Evolutionary conservation across 2,329 filamentous ascomycete genomes (phyloP).

Genomic region (Xylariaceae sp.): DNA sequence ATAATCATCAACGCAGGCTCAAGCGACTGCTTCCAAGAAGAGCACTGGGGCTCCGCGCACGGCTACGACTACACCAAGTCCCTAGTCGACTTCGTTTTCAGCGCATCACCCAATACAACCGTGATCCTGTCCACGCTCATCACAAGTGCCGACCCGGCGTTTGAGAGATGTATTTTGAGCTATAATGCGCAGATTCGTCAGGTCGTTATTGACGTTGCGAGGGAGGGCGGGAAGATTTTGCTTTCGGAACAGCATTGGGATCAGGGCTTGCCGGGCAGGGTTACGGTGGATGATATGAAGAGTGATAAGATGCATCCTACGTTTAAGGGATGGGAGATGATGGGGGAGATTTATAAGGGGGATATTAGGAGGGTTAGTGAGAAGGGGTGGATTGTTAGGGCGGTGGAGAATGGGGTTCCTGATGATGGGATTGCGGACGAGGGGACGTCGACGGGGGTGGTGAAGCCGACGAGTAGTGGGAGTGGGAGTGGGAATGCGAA

Average conservation of each 20-base stretch:
- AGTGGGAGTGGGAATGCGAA: not conserved
- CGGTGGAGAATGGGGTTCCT: slow-evolving; percentile 19
- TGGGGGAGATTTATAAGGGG: slow-evolving; percentile 21
- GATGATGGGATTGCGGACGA: slow-evolving; percentile 19
- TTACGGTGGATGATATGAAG: slow-evolving; percentile 20
- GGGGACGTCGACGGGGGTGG: not conserved
- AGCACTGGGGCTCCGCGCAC: slow-evolving; percentile 25
- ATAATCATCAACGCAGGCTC: slow-evolving; percentile 29
- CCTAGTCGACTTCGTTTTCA: slow-evolving; percentile 27
- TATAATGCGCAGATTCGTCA: slow-evolving; percentile 31
- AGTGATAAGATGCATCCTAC: slow-evolving; percentile 23
- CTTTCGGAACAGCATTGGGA: slow-evolving; percentile 29
- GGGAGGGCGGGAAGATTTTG: slow-evolving; percentile 23
- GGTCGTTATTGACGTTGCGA: slow-evolving; percentile 24
- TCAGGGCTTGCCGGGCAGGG: slow-evolving; percentile 26
- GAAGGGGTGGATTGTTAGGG: slow-evolving; percentile 17
- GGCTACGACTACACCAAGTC: slow-evolving; percentile 23
- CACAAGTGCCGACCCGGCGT: slow-evolving; percentile 22
- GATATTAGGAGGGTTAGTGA: slow-evolving; percentile 18
- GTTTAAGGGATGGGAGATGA: slow-evolving; percentile 21
- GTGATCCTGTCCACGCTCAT: slow-evolving; percentile 30
- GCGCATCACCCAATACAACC: slow-evolving; percentile 23
- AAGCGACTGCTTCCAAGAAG: slow-evolving; percentile 29
- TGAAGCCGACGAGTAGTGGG: too few relatives aligned
- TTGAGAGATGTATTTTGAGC: slow-evolving; percentile 28